Base-by-base conservation (phyloP, 108 stramenopile genomes). In the Cyclotella atomus region DNA sequence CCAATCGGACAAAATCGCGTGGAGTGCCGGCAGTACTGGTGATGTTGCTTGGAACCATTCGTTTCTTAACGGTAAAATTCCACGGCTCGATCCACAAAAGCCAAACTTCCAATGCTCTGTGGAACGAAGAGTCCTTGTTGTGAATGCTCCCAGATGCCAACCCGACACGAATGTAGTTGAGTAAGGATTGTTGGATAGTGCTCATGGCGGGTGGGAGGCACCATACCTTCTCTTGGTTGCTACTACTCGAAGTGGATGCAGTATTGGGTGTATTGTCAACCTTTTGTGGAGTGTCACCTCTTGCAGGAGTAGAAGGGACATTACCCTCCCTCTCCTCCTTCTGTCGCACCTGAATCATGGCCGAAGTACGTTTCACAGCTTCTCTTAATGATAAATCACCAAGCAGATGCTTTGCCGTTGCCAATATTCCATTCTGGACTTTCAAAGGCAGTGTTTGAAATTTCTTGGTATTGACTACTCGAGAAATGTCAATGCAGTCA, bases 21-120 rank as follows among this genome's bases (percentile, higher is more conserved):
- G 65, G 27, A 28, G 24, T 20, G 8, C 8, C 20, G 20, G 60
- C 53, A 20, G 32, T 33, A 7, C 19, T 47, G 12, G 12, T 60
- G 30, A n/a, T 53, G 5, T 36, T 10, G n/a, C n/a, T n/a, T n/a
- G n/a, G n/a, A n/a, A n/a, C n/a, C 19, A 77, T 28, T 21, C 82
- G 52, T 34, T 67, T 65, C 25, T 76, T 79, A 34, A 71, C 24
- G 30, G 70, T 73, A 30, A 65, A 84, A 60, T 93, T 92, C 95
- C 95, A 95, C 20, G 95, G 95, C 56, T 95, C 95, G 60, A 95
- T 44, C 91, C 91, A 95, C 8, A 89, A 41, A 16, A 95, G 62
- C 92, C 92, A 95, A 44, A 85, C 76, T 71, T 93, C 86, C 73
- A 95, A 64, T 2, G 89, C 95, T 28, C 79, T 50, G 45, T 89